Evolutionary conservation across 208 protist genomes (phyloP).

Genomic region (Wallacemonas collosoma): DNA sequence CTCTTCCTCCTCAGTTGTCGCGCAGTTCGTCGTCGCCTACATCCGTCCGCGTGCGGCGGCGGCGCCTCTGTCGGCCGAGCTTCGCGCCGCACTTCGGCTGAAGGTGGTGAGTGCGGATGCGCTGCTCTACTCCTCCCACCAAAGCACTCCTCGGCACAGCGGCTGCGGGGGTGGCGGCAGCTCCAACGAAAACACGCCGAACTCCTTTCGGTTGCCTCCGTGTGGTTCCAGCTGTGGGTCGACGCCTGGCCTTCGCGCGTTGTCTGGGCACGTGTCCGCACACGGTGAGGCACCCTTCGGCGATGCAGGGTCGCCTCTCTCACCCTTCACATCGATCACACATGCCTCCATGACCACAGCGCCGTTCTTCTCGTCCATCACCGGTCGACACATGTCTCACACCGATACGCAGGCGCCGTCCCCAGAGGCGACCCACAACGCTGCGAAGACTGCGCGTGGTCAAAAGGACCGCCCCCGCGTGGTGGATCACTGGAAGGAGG

Average conservation of each 20-base stretch:
- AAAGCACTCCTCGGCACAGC: conserved; percentile 8
- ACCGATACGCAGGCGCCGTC: background rate
- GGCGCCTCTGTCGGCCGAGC: conserved; percentile 27
- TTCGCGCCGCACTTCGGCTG: conserved; percentile 32
- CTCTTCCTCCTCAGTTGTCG: background rate
- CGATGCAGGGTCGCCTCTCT: background rate
- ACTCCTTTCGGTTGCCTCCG: conserved; percentile 1
- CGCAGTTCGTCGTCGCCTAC: conserved; percentile 6
- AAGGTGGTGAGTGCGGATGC: conserved; percentile 24
- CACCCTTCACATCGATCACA: background rate
- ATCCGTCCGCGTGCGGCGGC: conserved; percentile 28
- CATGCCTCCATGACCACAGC: conserved; percentile 5
- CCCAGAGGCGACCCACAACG: background rate
- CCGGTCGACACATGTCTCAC: background rate
- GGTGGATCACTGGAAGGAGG: conserved; percentile 7
- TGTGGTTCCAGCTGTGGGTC: background rate
- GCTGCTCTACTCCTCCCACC: conserved; percentile 36
- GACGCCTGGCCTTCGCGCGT: background rate
- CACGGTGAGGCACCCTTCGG: background rate
- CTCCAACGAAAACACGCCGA: background rate
- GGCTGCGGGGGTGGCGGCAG: background rate
- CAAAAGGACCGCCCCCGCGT: background rate
- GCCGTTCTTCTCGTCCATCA: background rate
- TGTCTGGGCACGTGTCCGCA: background rate
- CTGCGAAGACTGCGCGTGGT: background rate